Base-by-base conservation (phyloP, 306 rosid species). In the Sicyos baderoa region DNA sequence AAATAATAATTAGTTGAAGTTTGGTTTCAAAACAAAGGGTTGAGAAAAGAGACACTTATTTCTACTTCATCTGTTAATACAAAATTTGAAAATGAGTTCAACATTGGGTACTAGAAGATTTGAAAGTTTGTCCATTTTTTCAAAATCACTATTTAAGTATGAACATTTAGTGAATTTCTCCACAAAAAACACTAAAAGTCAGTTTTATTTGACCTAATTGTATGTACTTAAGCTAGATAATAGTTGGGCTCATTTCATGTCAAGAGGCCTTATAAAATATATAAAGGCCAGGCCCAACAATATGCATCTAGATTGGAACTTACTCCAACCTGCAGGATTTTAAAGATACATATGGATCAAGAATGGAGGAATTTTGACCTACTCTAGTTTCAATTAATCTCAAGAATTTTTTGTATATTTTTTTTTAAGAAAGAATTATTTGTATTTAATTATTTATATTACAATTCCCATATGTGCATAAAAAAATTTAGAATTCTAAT, bases 221-320 rank as follows among this genome's bases (percentile, higher is more conserved):
- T 12, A 23, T 3, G n/a, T 23, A 23, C 1, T 56, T 56, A 6
- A 7, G 59, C 17, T 23, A 10, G 62, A 22, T 56, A 56, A 53
- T 53, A 56, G 37, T 22, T 3, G 4, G 9, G 17, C 3, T 23
- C 17, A 56, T 56, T 21, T 56, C 3, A 35, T 22, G n/a, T 7
- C 9, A 11, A 56, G 23, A 56, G 62, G 62, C 62, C 16, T 21
- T 12, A n/a, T n/a, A 23, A 21, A 1, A 21, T 23, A 21, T 56
- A 56, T 56, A 25, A 0, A 37, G 63, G 63, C 42, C 63, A 57
- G 63, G 63, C 63, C 63, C 63, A 57, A 21, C 11, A 19, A 9
- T 21, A 55, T 23, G 16, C 61, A 55, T 55, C 61, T 3, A 25
- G 2, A 25, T 25, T 25, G 9, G 54, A 16, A 32, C 44, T 37